Percentiles rank a stretch among this genome's conserved stretches.
phyloP scores from a whole-genome alignment of 1,284 basidiomycete genomes.

The Tilletia indica region DNA sequence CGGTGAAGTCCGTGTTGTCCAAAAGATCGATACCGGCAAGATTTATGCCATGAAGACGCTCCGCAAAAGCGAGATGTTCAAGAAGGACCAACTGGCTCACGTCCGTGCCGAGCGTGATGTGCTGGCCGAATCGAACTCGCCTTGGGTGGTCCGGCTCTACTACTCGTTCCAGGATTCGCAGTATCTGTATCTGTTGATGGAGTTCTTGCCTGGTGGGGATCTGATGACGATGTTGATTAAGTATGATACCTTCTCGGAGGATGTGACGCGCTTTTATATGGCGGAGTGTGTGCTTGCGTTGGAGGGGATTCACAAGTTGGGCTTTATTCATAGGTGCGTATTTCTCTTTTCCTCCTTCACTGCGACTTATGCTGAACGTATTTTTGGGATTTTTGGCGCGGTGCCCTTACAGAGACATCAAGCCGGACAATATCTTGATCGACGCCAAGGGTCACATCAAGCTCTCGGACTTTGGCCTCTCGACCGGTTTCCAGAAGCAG shows the following conservation, averaged over 20 bases:
- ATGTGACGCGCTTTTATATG: slow-evolving; percentile 98
- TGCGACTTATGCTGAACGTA: too few relatives aligned
- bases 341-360: background rate
- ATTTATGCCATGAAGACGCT: slow-evolving; percentile 99
- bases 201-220: slow-evolving; percentile 95
- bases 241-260: slow-evolving; percentile 97
- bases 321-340: slow-evolving; percentile 80
- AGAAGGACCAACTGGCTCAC: slow-evolving; percentile 95
- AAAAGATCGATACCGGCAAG: slow-evolving; percentile 94
- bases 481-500: slow-evolving; percentile 91
- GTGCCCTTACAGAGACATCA: slow-evolving; percentile 73
- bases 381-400: background rate
- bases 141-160: slow-evolving; percentile 96
- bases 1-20: slow-evolving; percentile 92
- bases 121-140: slow-evolving; percentile 92
- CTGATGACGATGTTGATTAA: slow-evolving; percentile 99
- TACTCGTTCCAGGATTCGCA: slow-evolving; percentile 97
- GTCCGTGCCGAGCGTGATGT: slow-evolving; percentile 98
- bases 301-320: slow-evolving; percentile 94
- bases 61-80: slow-evolving; percentile 97
- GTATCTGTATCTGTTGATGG: slow-evolving; percentile 97
- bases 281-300: slow-evolving; percentile 97
- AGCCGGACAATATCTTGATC: slow-evolving; percentile 96
- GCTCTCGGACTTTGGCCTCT: slow-evolving; percentile 91
- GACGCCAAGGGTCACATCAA: slow-evolving; percentile 90